phyloP scores from a whole-genome alignment of 1,284 basidiomycete species.

The Acaromyces ingoldii region DNA sequence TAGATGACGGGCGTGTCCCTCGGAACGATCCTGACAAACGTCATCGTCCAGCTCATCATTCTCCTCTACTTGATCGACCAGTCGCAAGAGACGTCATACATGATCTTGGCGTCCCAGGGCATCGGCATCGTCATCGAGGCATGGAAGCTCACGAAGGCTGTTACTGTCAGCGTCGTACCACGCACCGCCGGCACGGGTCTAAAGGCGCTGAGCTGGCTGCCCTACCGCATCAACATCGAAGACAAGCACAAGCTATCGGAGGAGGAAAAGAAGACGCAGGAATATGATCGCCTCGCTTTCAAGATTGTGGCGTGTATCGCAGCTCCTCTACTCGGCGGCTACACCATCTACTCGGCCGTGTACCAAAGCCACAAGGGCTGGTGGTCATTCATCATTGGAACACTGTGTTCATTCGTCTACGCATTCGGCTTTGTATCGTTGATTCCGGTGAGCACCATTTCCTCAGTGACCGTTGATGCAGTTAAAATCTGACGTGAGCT shows the following conservation, averaged over 20 bases:
- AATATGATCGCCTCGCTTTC: constrained; percentile 81
- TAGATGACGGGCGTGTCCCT: constrained; percentile 58
- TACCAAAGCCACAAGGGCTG: constrained; percentile 73
- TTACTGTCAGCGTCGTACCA: constrained; percentile 69
- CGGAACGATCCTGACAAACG: constrained; percentile 74
- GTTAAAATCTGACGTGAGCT: too few species aligned
- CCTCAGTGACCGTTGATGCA: too few species aligned
- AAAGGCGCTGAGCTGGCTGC: constrained; percentile 54
- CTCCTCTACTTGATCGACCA: constrained; percentile 91
- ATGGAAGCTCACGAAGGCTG: constrained; percentile 77
- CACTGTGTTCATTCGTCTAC: constrained; percentile 80
- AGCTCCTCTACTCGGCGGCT: constrained; percentile 75
- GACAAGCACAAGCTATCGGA: constrained; percentile 88
- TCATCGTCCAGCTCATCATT: constrained; percentile 74
- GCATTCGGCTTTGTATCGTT: constrained; percentile 89
- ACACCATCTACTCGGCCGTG: constrained; percentile 73
- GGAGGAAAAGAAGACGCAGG: constrained; percentile 96
- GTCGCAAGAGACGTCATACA: constrained; percentile 87
- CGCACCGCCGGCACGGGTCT: constrained; percentile 59
- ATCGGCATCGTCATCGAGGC: constrained; percentile 81
- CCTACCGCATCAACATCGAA: constrained; percentile 75
- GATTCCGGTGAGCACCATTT: constrained; percentile 22
- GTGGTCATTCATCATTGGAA: constrained; percentile 85
- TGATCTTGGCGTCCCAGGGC: constrained; percentile 79
- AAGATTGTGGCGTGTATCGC: constrained; percentile 82